These are phyloP conservation scores for Odonthalia washingtoniensis DNA, from an alignment of 31 red algal species.

Conservation along the genomic window DNA sequence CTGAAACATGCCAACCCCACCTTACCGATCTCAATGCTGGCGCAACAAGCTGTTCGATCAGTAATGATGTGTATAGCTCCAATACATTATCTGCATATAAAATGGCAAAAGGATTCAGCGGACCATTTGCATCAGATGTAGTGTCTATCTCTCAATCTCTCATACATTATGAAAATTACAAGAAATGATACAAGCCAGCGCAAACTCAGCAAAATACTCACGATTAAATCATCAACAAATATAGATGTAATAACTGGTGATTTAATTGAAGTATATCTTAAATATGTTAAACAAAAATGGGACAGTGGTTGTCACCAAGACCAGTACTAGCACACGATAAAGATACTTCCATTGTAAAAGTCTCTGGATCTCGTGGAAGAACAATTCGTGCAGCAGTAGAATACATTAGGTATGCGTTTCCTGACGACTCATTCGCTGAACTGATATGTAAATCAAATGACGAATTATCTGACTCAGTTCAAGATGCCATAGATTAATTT, in stretches of 20 bases:
- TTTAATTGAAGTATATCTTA: slow-evolving; percentile 3
- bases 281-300: neutral
- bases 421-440: neutral
- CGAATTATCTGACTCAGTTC: slow-evolving; percentile 11
- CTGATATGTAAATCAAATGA: slow-evolving; percentile 5
- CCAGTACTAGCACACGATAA: neutral
- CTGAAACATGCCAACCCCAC: neutral
- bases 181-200: neutral
- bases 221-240: neutral
- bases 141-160: neutral
- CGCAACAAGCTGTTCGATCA: neutral
- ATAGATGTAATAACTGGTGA: neutral
- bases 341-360: neutral
- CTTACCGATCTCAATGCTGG: neutral
- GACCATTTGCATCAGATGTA: neutral
- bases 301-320: neutral
- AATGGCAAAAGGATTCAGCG: neutral
- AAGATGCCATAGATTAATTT: too few species aligned
- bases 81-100: neutral
- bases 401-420: neutral
- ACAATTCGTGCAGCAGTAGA: slow-evolving; percentile 16
- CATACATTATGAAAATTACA: neutral
- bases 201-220: neutral
- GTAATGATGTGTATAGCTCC: neutral
- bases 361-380: neutral